Conservation (phyloP, 208 protist species). For the Polymyxa betae region DNA sequence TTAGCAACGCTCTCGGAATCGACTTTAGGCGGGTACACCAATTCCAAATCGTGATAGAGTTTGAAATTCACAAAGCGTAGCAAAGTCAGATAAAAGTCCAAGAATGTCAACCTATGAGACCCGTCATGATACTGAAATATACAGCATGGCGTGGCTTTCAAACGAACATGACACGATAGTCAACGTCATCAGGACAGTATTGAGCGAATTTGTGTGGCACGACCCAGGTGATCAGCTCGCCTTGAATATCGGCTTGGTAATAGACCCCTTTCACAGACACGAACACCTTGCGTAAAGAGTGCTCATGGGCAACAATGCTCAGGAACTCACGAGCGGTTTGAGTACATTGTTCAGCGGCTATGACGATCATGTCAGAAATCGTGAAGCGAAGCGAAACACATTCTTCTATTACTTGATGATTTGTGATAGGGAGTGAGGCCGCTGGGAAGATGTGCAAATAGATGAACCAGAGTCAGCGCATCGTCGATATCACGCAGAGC, state of each 20-base stretch:
- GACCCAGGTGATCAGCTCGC: slow-evolving; percentile 92
- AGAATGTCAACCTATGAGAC: slow-evolving; percentile 91
- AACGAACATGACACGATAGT: slow-evolving; percentile 44
- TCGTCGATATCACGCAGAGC: slow-evolving; percentile 71
- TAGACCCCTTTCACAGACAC: slow-evolving; percentile 98
- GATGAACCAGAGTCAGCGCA: slow-evolving; percentile 64
- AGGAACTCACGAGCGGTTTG: slow-evolving; percentile 74
- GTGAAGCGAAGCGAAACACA: not conserved
- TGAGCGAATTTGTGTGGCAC: slow-evolving; percentile 94
- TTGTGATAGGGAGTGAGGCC: slow-evolving; percentile 12
- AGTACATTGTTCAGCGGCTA: not conserved
- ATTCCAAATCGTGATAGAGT: slow-evolving; percentile 79
- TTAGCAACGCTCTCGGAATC: not conserved
- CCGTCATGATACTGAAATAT: slow-evolving; percentile 84
- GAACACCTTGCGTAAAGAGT: slow-evolving; percentile 89
- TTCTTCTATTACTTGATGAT: slow-evolving; percentile 21
- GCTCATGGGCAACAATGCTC: slow-evolving; percentile 80
- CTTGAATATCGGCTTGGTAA: slow-evolving; percentile 89
- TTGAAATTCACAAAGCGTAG: slow-evolving; percentile 94
- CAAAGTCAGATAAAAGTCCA: slow-evolving; percentile 94
- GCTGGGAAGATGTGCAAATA: slow-evolving; percentile 86
- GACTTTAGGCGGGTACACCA: not conserved
- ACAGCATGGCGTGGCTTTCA: not conserved
- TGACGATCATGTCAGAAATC: not conserved
- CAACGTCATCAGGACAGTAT: slow-evolving; percentile 21